These are phyloP conservation scores for Claviceps cyperi DNA, from an alignment of 2,329 filamentous ascomycete genomes.

Conservation along the genomic window DNA sequence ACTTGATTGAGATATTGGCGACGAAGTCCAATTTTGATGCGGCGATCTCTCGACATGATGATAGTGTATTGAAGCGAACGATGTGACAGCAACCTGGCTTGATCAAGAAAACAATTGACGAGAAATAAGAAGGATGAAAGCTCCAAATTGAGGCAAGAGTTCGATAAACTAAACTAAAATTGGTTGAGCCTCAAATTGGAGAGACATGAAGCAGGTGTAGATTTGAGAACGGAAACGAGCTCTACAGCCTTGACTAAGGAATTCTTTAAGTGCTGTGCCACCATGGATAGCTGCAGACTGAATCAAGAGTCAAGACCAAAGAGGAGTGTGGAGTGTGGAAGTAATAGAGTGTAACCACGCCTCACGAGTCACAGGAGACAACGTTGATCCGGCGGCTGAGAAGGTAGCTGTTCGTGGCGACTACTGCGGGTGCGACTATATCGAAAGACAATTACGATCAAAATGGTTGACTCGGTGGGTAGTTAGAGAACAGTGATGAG, in stretches of 20 bases:
- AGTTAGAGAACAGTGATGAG: no score
- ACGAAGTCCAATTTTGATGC: conserved; percentile 22
- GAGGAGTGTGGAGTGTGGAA: conserved; percentile 14
- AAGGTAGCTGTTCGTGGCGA: no score
- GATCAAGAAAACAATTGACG: not conserved
- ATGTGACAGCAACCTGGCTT: not conserved
- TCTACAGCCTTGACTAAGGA: not conserved
- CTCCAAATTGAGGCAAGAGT: not conserved
- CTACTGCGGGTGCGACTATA: no score
- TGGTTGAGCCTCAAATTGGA: conserved; percentile 12
- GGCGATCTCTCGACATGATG: conserved; percentile 32
- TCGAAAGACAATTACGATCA: no score
- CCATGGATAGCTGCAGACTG: conserved; percentile 4
- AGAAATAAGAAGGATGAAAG: not conserved
- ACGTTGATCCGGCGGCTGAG: no score
- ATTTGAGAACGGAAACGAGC: conserved; percentile 2
- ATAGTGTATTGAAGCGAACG: not conserved
- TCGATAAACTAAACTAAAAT: conserved; percentile 7
- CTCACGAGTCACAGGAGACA: conserved; percentile 10
- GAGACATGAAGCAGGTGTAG: conserved; percentile 10
- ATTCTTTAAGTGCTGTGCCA: conserved; percentile 1
- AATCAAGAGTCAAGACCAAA: conserved; percentile 4
- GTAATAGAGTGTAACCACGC: conserved; percentile 40
- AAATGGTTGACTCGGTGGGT: no score
- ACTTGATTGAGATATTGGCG: conserved; percentile 21